These are phyloP conservation scores for Dioscorea cayenensis DNA, from an alignment of 116 monocot genomes.

Conservation along the genomic window DNA sequence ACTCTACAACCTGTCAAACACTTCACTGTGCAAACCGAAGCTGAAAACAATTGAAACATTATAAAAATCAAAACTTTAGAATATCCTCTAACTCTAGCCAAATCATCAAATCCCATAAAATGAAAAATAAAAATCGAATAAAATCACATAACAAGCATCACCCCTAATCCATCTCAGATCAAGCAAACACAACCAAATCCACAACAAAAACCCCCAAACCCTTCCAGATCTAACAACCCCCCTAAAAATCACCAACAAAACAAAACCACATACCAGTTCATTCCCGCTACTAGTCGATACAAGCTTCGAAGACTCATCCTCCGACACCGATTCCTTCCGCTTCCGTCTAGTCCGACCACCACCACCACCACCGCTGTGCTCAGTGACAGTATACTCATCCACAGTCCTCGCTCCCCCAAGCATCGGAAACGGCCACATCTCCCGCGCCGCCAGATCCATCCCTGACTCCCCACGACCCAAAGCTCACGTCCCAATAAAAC, in stretches of 20 bases:
- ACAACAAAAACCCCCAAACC: neutral
- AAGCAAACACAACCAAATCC: neutral
- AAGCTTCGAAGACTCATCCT: constrained; percentile 66
- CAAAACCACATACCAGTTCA: constrained; percentile 24
- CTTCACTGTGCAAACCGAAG: too few relatives aligned
- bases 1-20: too few relatives aligned
- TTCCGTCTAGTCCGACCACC: constrained; percentile 12
- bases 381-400: constrained; percentile 28
- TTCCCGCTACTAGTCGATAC: constrained; percentile 40
- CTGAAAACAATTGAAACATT: neutral
- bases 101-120: neutral
- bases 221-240: neutral
- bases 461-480: too few relatives aligned
- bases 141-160: neutral
- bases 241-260: neutral
- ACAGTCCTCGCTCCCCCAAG: neutral
- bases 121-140: neutral
- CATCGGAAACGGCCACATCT: neutral
- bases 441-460: neutral
- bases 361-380: constrained; percentile 33
- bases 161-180: neutral
- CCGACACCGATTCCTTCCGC: constrained; percentile 16
- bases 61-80: neutral
- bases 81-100: neutral
- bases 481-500: too few relatives aligned